Conservation (phyloP, 2,329 filamentous ascomycete species). For the Fusarium sulawesiense region DNA sequence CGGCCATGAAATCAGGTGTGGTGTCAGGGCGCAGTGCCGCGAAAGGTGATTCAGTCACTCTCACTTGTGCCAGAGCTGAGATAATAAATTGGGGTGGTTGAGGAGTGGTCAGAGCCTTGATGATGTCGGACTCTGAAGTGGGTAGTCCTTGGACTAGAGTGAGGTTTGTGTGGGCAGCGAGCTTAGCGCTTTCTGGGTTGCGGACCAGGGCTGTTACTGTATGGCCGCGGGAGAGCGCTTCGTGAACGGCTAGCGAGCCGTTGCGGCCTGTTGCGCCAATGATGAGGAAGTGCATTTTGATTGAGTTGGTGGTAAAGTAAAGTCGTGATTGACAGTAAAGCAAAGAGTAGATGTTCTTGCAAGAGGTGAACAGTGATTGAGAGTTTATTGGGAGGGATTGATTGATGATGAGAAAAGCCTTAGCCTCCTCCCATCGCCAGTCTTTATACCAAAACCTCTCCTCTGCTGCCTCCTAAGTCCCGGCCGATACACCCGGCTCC, state of each 20-base stretch:
- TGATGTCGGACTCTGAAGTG: conserved; percentile 17
- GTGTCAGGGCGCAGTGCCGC: conserved; percentile 19
- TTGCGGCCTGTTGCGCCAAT: conserved; percentile 34
- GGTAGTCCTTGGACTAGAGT: conserved; percentile 20
- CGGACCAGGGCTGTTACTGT: conserved; percentile 11
- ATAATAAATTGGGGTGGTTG: not conserved
- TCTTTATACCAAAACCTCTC: conserved; percentile 16
- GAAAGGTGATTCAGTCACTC: conserved; percentile 21
- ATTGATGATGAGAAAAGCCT: fast-evolving
- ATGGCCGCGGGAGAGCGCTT: conserved; percentile 16
- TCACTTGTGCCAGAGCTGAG: conserved; percentile 16
- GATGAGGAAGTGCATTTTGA: conserved; percentile 30
- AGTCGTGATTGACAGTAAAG: not conserved
- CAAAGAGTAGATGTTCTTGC: not conserved
- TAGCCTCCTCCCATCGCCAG: not conserved
- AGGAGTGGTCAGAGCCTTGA: not conserved
- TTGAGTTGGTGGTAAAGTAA: not conserved
- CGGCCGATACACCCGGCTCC: conserved; percentile 15
- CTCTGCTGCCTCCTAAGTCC: fast-evolving
- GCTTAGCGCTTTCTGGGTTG: fast-evolving
- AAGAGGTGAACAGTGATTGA: not conserved
- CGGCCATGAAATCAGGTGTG: conserved; percentile 12
- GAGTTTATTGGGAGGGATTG: too few relatives aligned
- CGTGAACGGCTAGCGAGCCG: conserved; percentile 21
- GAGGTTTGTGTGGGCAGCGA: not conserved